Conservation (phyloP, 169 alveolate genomes). For the Plasmodium chabaudi region DNA sequence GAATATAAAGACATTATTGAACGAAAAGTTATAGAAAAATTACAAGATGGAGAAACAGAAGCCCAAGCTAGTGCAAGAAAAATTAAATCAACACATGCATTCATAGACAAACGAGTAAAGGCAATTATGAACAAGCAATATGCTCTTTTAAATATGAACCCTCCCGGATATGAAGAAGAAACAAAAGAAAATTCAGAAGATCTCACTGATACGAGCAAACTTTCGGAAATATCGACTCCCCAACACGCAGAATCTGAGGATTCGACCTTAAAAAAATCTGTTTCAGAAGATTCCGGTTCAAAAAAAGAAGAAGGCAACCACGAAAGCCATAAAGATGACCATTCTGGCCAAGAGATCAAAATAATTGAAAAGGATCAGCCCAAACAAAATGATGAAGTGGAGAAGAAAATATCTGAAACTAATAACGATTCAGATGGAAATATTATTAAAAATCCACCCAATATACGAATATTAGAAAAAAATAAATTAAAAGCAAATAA, state of each 20-base stretch:
- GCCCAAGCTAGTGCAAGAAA: slow-evolving; percentile 22
- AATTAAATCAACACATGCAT: background rate
- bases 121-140: slow-evolving; percentile 17
- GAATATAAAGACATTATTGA: background rate
- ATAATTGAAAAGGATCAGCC: too few relatives aligned
- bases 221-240: too few relatives aligned
- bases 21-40: slow-evolving; percentile 6
- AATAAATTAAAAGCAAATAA: background rate
- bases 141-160: background rate
- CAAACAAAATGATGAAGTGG: too few relatives aligned
- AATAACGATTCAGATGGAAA: background rate
- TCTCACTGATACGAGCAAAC: background rate
- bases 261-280: too few relatives aligned
- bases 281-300: too few relatives aligned
- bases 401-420: too few relatives aligned
- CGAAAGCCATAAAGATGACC: too few relatives aligned
- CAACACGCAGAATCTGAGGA: too few relatives aligned
- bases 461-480: background rate
- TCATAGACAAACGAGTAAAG: slow-evolving; percentile 2
- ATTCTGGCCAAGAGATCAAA: too few relatives aligned
- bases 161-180: background rate
- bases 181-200: background rate
- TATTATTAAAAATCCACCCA: background rate
- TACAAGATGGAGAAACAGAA: slow-evolving; percentile 12
- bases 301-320: too few relatives aligned